Conservation (phyloP, 345 rosid species). For the Trapa incisa region DNA sequence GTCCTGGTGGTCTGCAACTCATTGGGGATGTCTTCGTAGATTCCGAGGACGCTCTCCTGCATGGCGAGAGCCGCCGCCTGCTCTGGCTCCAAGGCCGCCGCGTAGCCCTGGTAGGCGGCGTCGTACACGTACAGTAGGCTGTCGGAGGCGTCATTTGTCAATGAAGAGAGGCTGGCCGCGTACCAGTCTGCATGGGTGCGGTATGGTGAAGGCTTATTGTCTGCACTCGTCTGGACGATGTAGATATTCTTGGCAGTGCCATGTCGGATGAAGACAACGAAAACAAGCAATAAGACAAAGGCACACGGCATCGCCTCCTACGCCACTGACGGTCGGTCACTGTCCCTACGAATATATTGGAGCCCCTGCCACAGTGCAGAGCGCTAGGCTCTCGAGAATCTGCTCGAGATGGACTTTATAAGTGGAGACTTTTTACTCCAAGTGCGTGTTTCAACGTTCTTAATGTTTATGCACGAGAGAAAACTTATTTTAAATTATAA, state of each 20-base stretch:
- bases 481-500: too few relatives aligned
- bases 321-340: too few relatives aligned
- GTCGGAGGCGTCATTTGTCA: not conserved
- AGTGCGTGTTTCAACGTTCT: too few relatives aligned
- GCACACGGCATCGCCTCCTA: too few relatives aligned
- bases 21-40: not conserved
- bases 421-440: too few relatives aligned
- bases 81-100: slow-evolving; percentile 6
- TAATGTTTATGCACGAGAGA: too few relatives aligned
- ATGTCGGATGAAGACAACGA: not conserved
- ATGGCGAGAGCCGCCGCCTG: slow-evolving; percentile 3
- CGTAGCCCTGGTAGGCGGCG: slow-evolving; percentile 3
- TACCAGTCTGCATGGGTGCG: slow-evolving; percentile 3
- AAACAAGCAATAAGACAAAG: not conserved
- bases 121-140: slow-evolving; percentile 6
- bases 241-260: slow-evolving; percentile 2
- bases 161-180: not conserved
- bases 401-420: too few relatives aligned
- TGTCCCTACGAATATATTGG: too few relatives aligned
- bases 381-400: too few relatives aligned
- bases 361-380: too few relatives aligned
- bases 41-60: slow-evolving; percentile 3
- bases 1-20: slow-evolving; percentile 2
- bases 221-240: slow-evolving; percentile 7
- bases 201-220: not conserved